These are phyloP conservation scores for Ceratocystis cacaofunesta DNA, from an alignment of 2,329 filamentous ascomycete genomes.

Conservation along the genomic window DNA sequence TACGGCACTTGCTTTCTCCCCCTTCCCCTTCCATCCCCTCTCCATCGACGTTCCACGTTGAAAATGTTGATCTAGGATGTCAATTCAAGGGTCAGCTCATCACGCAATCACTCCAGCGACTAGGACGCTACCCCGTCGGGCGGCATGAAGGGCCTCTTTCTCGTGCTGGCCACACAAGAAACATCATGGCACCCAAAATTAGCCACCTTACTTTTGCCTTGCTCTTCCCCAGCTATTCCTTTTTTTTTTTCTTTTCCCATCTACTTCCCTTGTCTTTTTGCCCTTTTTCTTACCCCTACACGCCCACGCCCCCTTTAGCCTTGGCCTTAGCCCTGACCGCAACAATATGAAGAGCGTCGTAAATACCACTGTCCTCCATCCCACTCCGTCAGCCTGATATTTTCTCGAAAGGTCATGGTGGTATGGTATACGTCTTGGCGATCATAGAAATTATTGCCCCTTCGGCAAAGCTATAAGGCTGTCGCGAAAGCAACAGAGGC, in stretches of 20 bases:
- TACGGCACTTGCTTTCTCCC: neutral
- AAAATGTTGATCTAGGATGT: neutral
- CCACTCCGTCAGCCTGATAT: neutral
- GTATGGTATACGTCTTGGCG: neutral
- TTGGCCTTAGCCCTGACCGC: neutral
- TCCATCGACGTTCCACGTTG: neutral
- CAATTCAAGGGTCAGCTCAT: neutral
- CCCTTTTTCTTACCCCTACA: neutral
- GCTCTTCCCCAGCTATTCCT: neutral
- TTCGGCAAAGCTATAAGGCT: slow-evolving; percentile 1
- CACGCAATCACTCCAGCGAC: neutral
- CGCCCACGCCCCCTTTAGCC: neutral
- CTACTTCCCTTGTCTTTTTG: neutral
- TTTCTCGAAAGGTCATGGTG: neutral
- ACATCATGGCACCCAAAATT: neutral
- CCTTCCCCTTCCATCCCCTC: neutral
- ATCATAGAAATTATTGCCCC: neutral
- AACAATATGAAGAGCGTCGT: neutral
- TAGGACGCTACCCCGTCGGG: neutral
- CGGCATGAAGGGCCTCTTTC: neutral
- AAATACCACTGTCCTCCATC: neutral
- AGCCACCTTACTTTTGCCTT: neutral
- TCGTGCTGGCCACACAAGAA: neutral
- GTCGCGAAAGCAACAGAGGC: slow-evolving; percentile 1
- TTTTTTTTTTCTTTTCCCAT: too few species aligned